These are phyloP conservation scores for Lithohypha guttulata DNA, from an alignment of 2,329 filamentous ascomycete genomes.

Conservation along the genomic window DNA sequence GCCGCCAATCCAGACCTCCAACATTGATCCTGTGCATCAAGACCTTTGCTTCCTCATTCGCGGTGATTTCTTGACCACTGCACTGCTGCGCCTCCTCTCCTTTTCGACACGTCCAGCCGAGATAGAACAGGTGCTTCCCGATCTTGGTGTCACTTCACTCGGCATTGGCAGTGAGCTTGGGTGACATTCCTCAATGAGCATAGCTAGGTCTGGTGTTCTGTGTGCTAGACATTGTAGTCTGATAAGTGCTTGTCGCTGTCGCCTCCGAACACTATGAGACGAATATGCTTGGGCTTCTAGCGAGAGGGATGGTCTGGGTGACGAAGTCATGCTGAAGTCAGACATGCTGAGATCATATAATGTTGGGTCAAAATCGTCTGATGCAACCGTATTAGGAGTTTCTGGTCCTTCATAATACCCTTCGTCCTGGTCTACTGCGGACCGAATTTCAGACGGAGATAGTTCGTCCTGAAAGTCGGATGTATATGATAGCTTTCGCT, in stretches of 20 bases:
- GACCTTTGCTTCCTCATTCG: conserved; percentile 18
- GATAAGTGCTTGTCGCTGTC: conserved; percentile 20
- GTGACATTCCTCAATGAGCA: conserved; percentile 23
- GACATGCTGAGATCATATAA: conserved; percentile 21
- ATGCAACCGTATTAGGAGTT: conserved; percentile 16
- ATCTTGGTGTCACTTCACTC: conserved; percentile 12
- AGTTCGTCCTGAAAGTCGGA: conserved; percentile 4
- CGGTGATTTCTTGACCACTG: conserved; percentile 13
- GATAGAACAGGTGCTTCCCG: conserved; percentile 12
- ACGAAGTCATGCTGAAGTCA: conserved; percentile 18
- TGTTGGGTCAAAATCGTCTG: conserved; percentile 19
- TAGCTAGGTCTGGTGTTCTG: conserved; percentile 20
- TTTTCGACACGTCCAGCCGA: conserved; percentile 17
- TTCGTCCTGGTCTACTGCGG: conserved; percentile 19
- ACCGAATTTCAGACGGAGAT: conserved; percentile 8
- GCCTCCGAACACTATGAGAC: conserved; percentile 18
- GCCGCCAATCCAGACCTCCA: too few species aligned
- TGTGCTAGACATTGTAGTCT: conserved; percentile 21
- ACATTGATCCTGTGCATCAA: not conserved
- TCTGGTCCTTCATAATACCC: conserved; percentile 21
- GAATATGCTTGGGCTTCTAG: conserved; percentile 21
- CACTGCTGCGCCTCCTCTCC: conserved; percentile 11
- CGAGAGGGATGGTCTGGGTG: conserved; percentile 20
- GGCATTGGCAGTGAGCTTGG: conserved; percentile 20
- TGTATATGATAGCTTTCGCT: conserved; percentile 15